Conservation (phyloP, 768 basidiomycete species). For the Xanthoconium stramineum region DNA sequence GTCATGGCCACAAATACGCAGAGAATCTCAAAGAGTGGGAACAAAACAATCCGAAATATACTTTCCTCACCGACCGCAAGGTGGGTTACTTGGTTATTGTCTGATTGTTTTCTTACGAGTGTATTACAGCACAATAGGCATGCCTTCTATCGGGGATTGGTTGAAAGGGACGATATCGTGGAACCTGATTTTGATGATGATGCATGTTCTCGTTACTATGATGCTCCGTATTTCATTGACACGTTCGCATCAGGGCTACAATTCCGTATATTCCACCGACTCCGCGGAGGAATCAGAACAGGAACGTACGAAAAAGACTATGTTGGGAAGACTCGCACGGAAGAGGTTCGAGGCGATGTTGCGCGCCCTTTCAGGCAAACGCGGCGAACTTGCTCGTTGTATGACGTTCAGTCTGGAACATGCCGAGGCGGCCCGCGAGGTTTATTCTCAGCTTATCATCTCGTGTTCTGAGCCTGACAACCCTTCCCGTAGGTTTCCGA, state of each 20-base stretch:
- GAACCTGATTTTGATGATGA: constrained; percentile 83
- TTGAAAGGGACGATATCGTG: constrained; percentile 51
- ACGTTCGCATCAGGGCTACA: constrained; percentile 60
- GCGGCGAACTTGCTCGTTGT: constrained; percentile 88
- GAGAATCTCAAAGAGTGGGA: constrained; percentile 72
- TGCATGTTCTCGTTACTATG: constrained; percentile 34
- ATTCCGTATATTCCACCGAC: constrained; percentile 88
- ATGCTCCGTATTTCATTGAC: constrained; percentile 6
- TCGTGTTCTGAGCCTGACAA: constrained; percentile 1
- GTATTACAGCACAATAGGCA: constrained; percentile 61
- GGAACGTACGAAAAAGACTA: constrained; percentile 74
- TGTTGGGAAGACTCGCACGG: constrained; percentile 74
- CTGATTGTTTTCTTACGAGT: constrained; percentile 1
- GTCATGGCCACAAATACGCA: constrained; percentile 77
- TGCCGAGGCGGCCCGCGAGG: constrained; percentile 94
- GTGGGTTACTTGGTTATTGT: constrained; percentile 34
- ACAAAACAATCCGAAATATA: constrained; percentile 75
- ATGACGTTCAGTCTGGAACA: constrained; percentile 98
- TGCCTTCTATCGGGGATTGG: constrained; percentile 65
- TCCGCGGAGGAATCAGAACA: constrained; percentile 92
- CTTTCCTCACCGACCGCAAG: constrained; percentile 62
- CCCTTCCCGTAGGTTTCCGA: constrained; percentile 66
- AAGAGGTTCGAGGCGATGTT: constrained; percentile 90
- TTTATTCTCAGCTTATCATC: constrained; percentile 29
- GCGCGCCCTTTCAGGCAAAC: constrained; percentile 76